phyloP scores from a whole-genome alignment of 2,329 filamentous ascomycete genomes.

The Paecilomyces formosus region DNA sequence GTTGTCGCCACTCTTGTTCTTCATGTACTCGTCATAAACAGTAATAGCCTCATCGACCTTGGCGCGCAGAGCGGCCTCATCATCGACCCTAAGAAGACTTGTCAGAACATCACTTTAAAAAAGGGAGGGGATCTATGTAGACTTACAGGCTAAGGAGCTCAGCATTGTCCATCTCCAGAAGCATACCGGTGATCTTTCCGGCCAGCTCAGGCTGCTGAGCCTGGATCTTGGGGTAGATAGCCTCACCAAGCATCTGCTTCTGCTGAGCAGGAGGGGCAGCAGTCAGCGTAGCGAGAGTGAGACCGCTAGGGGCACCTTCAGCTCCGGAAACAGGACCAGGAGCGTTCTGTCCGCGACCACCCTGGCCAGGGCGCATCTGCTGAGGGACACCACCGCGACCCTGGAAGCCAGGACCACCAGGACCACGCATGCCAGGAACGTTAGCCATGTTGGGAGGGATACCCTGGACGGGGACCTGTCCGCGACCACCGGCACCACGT shows the following conservation, averaged over 20 bases:
- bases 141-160: constrained; percentile 95
- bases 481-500: constrained; percentile 62
- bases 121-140: neutral
- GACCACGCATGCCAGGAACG: constrained; percentile 36
- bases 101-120: constrained; percentile 8
- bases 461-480: constrained; percentile 60
- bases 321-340: constrained; percentile 29
- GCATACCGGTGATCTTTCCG: constrained; percentile 99
- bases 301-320: constrained; percentile 29
- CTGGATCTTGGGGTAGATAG: constrained; percentile 97
- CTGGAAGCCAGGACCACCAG: constrained; percentile 35
- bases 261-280: constrained; percentile 63
- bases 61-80: constrained; percentile 77
- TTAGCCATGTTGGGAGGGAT: constrained; percentile 65
- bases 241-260: constrained; percentile 98
- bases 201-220: constrained; percentile 89
- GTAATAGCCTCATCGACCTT: constrained; percentile 97
- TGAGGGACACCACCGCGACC: constrained; percentile 39
- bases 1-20: constrained; percentile 57
- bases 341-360: constrained; percentile 34
- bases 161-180: constrained; percentile 96
- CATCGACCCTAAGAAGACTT: constrained; percentile 62
- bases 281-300: constrained; percentile 47
- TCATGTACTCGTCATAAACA: constrained; percentile 98
- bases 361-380: constrained; percentile 34